phyloP scores from a whole-genome alignment of 192 early-diverging fungal genomes.

The Coemansia sp. region DNA sequence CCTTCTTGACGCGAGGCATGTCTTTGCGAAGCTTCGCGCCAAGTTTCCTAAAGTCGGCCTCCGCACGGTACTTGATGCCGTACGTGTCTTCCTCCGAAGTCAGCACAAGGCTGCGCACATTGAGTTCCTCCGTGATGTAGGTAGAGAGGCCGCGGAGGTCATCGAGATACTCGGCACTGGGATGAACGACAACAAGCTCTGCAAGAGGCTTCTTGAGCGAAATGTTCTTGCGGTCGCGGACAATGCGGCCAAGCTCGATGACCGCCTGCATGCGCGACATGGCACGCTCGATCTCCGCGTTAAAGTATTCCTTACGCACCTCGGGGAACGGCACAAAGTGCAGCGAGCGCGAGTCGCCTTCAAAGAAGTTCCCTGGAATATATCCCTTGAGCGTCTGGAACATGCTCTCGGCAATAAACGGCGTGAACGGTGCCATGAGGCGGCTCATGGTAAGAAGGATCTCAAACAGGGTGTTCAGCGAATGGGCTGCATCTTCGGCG shows the following conservation, averaged over 20 bases:
- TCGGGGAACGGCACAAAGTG: slow-evolving; percentile 97
- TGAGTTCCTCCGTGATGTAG: slow-evolving; percentile 93
- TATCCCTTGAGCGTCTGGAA: slow-evolving; percentile 89
- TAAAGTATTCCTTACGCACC: slow-evolving; percentile 92
- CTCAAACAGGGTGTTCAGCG: slow-evolving; percentile 95
- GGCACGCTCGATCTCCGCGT: slow-evolving; percentile 90
- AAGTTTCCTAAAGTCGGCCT: slow-evolving; percentile 87
- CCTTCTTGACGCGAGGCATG: slow-evolving; percentile 80
- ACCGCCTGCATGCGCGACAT: slow-evolving; percentile 95
- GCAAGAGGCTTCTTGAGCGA: slow-evolving; percentile 92
- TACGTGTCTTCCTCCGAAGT: slow-evolving; percentile 90
- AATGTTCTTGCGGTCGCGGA: slow-evolving; percentile 89
- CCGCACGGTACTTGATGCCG: slow-evolving; percentile 88
- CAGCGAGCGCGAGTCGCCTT: slow-evolving; percentile 78
- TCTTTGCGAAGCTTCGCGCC: slow-evolving; percentile 92
- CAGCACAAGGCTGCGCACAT: slow-evolving; percentile 80
- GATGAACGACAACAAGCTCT: slow-evolving; percentile 90
- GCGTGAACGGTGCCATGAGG: slow-evolving; percentile 96
- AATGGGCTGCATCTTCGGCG: slow-evolving; percentile 74
- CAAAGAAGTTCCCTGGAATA: slow-evolving; percentile 58
- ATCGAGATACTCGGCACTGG: slow-evolving; percentile 80
- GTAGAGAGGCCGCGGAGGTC: slow-evolving; percentile 81
- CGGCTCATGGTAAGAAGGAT: slow-evolving; percentile 87
- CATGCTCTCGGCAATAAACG: slow-evolving; percentile 96
- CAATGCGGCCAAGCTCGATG: slow-evolving; percentile 89